Percentiles rank a stretch among this genome's conserved stretches.
These are phyloP conservation scores for Skeletonema marinoi DNA, from an alignment of 108 stramenopile genomes.

Conservation along the genomic window DNA sequence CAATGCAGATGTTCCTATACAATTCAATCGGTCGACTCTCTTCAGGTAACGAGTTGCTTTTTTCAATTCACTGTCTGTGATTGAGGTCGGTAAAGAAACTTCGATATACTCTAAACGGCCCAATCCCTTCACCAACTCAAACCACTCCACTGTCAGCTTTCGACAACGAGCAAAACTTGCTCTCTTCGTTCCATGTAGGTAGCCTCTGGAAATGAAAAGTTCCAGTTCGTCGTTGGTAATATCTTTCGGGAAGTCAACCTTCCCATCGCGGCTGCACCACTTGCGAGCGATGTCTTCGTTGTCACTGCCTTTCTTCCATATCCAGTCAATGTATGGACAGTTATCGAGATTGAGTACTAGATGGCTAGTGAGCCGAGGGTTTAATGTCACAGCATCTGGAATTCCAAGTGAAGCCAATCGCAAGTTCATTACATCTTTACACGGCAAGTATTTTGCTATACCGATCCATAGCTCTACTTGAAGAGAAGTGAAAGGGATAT, in stretches of 20 bases:
- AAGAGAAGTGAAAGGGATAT: conserved; percentile 16
- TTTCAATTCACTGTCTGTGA: conserved; percentile 34
- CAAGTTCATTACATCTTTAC: conserved; percentile 30
- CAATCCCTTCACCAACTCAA: conserved; percentile 18
- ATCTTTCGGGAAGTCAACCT: conserved; percentile 32
- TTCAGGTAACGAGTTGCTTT: conserved; percentile 17
- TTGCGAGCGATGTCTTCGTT: conserved; percentile 26
- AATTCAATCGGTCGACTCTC: conserved; percentile 32
- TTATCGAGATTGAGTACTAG: conserved; percentile 44
- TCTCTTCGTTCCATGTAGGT: conserved; percentile 10
- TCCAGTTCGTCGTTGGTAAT: conserved; percentile 38
- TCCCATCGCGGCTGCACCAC: conserved; percentile 36
- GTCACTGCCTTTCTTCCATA: conserved; percentile 36
- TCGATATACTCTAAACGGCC: conserved; percentile 25
- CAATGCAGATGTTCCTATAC: conserved; percentile 35
- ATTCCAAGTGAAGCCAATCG: conserved; percentile 45
- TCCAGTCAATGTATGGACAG: conserved; percentile 45
- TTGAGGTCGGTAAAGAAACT: conserved; percentile 25
- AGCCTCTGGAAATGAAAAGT: conserved; percentile 38
- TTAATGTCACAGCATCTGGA: conserved; percentile 26
- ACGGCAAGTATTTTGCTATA: conserved; percentile 19
- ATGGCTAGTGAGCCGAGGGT: conserved; percentile 39
- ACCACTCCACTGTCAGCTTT: conserved; percentile 39
- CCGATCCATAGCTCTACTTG: conserved; percentile 36
- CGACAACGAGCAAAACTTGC: conserved; percentile 34